phyloP scores from a whole-genome alignment of 352 stramenopile species.

The Pythium biforme region DNA sequence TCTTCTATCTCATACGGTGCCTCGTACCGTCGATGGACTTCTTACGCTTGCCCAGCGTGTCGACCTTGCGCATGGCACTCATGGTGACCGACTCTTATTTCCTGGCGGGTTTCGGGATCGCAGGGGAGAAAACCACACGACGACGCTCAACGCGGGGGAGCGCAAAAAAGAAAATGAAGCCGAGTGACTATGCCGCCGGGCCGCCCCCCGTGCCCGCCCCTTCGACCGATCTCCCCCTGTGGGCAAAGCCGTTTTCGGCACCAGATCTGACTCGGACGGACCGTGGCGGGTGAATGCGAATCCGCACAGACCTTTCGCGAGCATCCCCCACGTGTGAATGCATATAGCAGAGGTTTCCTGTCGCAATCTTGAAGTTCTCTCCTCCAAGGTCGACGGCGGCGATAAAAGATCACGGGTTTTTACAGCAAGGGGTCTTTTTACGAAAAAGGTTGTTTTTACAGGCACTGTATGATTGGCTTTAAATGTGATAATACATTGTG shows the following conservation, averaged over 20 bases:
- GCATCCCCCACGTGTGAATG: constrained; percentile 15
- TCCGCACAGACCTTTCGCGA: not conserved
- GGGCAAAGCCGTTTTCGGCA: not conserved
- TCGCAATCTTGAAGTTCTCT: constrained; percentile 28
- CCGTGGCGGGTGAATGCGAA: constrained; percentile 22
- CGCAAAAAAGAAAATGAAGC: constrained; percentile 19
- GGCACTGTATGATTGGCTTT: constrained; percentile 31
- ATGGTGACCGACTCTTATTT: constrained; percentile 8
- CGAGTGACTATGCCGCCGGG: not conserved
- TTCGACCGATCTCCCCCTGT: not conserved
- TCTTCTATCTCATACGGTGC: not conserved
- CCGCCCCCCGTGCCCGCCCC: not conserved
- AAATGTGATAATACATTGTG: not conserved
- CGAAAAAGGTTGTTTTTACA: constrained; percentile 11
- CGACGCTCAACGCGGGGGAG: constrained; percentile 1
- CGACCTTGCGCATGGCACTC: constrained; percentile 68
- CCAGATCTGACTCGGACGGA: constrained; percentile 1
- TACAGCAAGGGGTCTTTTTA: constrained; percentile 6
- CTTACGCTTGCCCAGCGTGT: constrained; percentile 87
- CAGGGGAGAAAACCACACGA: not conserved
- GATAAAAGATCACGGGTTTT: constrained; percentile 26
- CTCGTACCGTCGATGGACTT: constrained; percentile 83
- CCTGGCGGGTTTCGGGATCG: not conserved
- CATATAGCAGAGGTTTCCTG: not conserved
- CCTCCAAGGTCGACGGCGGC: not conserved